phyloP scores from a whole-genome alignment of 805 yeast species.

The Ogataea saltuana region DNA sequence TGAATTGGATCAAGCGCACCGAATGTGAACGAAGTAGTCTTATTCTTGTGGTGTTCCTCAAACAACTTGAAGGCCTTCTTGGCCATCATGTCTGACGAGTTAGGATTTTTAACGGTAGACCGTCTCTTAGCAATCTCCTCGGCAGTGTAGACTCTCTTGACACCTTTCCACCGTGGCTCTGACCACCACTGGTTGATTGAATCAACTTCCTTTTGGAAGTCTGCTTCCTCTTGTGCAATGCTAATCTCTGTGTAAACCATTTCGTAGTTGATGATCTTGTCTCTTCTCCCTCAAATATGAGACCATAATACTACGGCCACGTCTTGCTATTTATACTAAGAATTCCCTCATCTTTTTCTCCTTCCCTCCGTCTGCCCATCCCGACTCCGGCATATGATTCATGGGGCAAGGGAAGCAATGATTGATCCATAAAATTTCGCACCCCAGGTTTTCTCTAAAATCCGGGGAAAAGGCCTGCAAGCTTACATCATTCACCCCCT shows the following conservation, averaged over 20 bases:
- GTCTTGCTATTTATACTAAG: background rate
- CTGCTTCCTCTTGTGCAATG: constrained; percentile 60
- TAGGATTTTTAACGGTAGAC: constrained; percentile 70
- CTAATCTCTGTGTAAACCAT: constrained; percentile 59
- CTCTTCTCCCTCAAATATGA: background rate
- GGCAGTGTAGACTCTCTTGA: constrained; percentile 85
- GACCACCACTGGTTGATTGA: constrained; percentile 90
- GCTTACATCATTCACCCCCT: constrained; percentile 7
- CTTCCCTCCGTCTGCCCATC: constrained; percentile 2
- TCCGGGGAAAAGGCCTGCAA: constrained; percentile 24
- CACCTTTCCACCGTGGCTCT: constrained; percentile 85
- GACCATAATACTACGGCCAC: too few species aligned
- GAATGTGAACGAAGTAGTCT: constrained; percentile 82
- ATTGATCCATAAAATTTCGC: too few species aligned
- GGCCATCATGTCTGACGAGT: constrained; percentile 79
- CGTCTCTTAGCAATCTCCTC: constrained; percentile 89
- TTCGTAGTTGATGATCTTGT: background rate
- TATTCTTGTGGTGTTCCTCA: constrained; percentile 67
- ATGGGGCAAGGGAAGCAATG: constrained; percentile 8
- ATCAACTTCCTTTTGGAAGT: constrained; percentile 66
- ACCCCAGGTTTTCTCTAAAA: constrained; percentile 9
- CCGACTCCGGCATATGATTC: background rate
- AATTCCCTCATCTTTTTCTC: too few species aligned
- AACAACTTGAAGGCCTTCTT: constrained; percentile 75
- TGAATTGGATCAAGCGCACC: constrained; percentile 97